These are phyloP conservation scores for Paxillus rubicundulus DNA, from an alignment of 768 basidiomycete genomes.

Conservation along the genomic window DNA sequence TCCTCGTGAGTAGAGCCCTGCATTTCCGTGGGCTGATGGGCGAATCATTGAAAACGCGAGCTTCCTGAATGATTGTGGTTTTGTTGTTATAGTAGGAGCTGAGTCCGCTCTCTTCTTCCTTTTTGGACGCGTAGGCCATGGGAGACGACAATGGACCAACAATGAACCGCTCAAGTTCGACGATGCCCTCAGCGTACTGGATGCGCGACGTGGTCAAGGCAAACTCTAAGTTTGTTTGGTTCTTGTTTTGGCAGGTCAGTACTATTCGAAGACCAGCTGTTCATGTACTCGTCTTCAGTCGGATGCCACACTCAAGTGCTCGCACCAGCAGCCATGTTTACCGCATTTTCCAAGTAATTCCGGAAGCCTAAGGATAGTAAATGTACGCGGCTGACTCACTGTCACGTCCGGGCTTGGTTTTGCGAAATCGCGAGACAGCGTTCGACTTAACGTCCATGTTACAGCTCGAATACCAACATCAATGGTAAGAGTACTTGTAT, in stretches of 20 bases:
- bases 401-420: no score
- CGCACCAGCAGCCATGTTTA: neutral
- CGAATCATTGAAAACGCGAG: constrained; percentile 98
- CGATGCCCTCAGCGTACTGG: constrained; percentile 6
- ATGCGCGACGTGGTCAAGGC: constrained; percentile 23
- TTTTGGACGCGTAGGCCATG: constrained; percentile 86
- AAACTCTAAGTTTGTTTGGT: constrained; percentile 21
- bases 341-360: neutral
- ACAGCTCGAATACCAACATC: no score
- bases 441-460: no score
- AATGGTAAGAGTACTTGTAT: no score
- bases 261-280: no score
- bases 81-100: constrained; percentile 96
- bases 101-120: constrained; percentile 93
- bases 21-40: constrained; percentile 98
- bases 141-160: constrained; percentile 43
- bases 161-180: constrained; percentile 18
- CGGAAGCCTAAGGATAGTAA: no score
- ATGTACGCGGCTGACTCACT: no score
- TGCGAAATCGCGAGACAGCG: no score
- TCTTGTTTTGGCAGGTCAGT: constrained; percentile 17
- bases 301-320: no score
- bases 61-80: constrained; percentile 97
- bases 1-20: constrained; percentile 91
- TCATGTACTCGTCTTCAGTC: no score